These are phyloP conservation scores for Hamamelis virginiana DNA, from an alignment of 164 flowering plant genomes.

Conservation along the genomic window DNA sequence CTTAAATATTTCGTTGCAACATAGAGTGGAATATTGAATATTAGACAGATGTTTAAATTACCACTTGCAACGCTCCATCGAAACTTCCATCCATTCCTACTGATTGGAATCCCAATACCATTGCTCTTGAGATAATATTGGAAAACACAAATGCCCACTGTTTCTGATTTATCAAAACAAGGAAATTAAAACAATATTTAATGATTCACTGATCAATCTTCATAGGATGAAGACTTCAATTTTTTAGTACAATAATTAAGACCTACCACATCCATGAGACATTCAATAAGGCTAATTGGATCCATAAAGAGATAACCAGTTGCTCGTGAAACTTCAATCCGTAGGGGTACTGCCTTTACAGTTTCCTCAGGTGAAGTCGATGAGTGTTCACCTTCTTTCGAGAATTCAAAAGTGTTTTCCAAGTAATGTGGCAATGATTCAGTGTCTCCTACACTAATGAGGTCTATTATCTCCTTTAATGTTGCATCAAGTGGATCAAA, in stretches of 20 bases:
- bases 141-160: slow-evolving; percentile 23
- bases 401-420: not conserved
- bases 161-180: slow-evolving; percentile 16
- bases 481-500: slow-evolving; percentile 21
- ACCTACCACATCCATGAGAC: slow-evolving; percentile 42
- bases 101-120: slow-evolving; percentile 13
- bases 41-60: slow-evolving; percentile 5
- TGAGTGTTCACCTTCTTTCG: not conserved
- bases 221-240: not conserved
- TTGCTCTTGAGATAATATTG: slow-evolving; percentile 28
- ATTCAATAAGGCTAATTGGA: slow-evolving; percentile 19
- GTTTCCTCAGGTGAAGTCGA: not conserved
- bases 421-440: not conserved
- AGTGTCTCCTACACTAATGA: slow-evolving; percentile 22
- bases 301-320: slow-evolving; percentile 14
- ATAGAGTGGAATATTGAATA: too few relatives aligned
- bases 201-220: not conserved
- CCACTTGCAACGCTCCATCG: slow-evolving; percentile 35
- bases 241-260: not conserved
- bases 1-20: not conserved
- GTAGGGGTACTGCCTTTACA: not conserved
- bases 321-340: slow-evolving; percentile 25
- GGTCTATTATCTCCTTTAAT: slow-evolving; percentile 24
- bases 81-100: slow-evolving; percentile 11
- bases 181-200: not conserved